Evolutionary conservation across 2,329 filamentous ascomycete species (phyloP).

Genomic region (Neocatenulostroma microsporum): DNA sequence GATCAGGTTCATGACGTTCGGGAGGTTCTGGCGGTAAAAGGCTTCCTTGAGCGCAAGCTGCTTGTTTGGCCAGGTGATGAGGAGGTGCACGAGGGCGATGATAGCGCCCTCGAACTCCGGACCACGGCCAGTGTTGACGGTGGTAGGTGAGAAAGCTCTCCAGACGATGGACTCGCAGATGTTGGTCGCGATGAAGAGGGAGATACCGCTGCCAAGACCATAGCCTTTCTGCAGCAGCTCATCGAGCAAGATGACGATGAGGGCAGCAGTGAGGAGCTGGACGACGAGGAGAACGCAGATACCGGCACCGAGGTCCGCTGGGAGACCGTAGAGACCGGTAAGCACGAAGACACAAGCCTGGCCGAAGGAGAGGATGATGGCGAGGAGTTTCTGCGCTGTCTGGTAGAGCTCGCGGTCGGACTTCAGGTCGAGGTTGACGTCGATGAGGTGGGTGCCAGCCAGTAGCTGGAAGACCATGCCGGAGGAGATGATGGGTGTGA

Average conservation of each 20-base stretch:
- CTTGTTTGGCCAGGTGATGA: slow-evolving; percentile 99
- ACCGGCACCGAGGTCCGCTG: slow-evolving; percentile 91
- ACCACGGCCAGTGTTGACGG: slow-evolving; percentile 97
- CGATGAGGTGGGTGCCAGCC: slow-evolving; percentile 97
- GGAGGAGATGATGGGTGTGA: slow-evolving; percentile 97
- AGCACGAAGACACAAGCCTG: slow-evolving; percentile 98
- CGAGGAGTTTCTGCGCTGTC: slow-evolving; percentile 95
- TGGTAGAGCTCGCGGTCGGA: slow-evolving; percentile 99
- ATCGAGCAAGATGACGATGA: slow-evolving; percentile 98
- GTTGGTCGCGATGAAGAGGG: slow-evolving; percentile 99
- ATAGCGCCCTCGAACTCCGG: slow-evolving; percentile 98
- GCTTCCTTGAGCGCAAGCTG: slow-evolving; percentile 95
- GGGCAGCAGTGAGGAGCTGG: slow-evolving; percentile 91
- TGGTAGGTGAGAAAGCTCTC: slow-evolving; percentile 99
- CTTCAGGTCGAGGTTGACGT: slow-evolving; percentile 99
- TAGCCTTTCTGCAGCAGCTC: slow-evolving; percentile 99
- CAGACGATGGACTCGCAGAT: slow-evolving; percentile 99
- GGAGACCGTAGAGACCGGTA: slow-evolving; percentile 94
- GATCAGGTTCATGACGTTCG: slow-evolving; percentile 98
- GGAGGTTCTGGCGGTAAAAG: slow-evolving; percentile 98
- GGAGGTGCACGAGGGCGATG: slow-evolving; percentile 93
- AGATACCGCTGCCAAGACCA: slow-evolving; percentile 95
- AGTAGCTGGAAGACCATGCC: slow-evolving; percentile 99
- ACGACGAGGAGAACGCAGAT: slow-evolving; percentile 98
- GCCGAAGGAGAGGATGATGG: slow-evolving; percentile 94